These are phyloP conservation scores for Boletales sp. DNA, from an alignment of 768 basidiomycete genomes.

Conservation along the genomic window DNA sequence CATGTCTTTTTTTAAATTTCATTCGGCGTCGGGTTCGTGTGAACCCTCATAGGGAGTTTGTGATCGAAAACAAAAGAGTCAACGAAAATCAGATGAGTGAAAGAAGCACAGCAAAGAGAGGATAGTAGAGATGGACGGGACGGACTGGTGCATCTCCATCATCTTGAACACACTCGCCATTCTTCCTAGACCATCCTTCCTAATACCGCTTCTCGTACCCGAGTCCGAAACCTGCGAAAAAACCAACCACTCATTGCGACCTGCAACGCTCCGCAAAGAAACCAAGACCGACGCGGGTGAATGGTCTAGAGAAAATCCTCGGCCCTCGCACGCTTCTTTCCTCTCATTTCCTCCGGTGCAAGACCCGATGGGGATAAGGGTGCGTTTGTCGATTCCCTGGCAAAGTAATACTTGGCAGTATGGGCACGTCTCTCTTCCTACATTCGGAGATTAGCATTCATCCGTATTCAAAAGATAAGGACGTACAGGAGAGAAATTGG, in stretches of 20 bases:
- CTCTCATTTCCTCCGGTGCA: slow-evolving; percentile 56
- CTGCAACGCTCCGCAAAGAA: slow-evolving; percentile 24
- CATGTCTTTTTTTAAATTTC: slow-evolving; percentile 8
- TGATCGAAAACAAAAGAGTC: slow-evolving; percentile 7
- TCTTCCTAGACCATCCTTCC: background rate
- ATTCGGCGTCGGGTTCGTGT: slow-evolving; percentile 5
- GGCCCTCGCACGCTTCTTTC: slow-evolving; percentile 81
- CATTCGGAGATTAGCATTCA: background rate
- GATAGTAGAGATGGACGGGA: slow-evolving; percentile 32
- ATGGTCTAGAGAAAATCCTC: slow-evolving; percentile 70
- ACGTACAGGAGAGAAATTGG: slow-evolving; percentile 77
- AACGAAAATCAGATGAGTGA: slow-evolving; percentile 27
- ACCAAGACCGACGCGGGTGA: slow-evolving; percentile 26
- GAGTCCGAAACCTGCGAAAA: slow-evolving; percentile 27
- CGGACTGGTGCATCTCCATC: slow-evolving; percentile 34
- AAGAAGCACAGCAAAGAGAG: slow-evolving; percentile 14
- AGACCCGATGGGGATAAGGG: slow-evolving; percentile 20
- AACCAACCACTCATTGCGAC: slow-evolving; percentile 29
- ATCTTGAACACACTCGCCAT: slow-evolving; percentile 1
- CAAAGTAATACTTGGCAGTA: slow-evolving; percentile 57
- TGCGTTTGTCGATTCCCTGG: slow-evolving; percentile 37
- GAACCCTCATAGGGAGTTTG: slow-evolving; percentile 7
- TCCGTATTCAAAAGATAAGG: background rate
- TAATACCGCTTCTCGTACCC: slow-evolving; percentile 12
- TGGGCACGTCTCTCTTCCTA: slow-evolving; percentile 79